Conservation (phyloP, 768 basidiomycete species). For the Pleurotus ostreatus region DNA sequence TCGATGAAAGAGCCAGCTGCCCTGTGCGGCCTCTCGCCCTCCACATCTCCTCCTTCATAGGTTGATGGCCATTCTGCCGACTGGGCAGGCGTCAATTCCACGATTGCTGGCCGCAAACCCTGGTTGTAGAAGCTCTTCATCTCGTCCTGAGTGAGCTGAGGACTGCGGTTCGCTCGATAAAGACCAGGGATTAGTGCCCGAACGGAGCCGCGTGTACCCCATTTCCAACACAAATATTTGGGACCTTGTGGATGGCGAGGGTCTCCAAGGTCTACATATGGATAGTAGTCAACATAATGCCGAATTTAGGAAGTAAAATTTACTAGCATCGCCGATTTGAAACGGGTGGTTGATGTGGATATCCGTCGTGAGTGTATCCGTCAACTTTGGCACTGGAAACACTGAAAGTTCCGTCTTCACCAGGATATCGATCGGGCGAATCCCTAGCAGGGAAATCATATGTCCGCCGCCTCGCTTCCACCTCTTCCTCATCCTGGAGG, state of each 20-base stretch:
- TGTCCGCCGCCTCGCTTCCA: background rate
- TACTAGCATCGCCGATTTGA: slow-evolving; percentile 5
- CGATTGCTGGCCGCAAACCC: slow-evolving; percentile 11
- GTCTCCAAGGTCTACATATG: background rate
- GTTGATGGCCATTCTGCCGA: slow-evolving; percentile 10
- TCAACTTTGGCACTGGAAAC: slow-evolving; percentile 10
- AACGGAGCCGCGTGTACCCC: background rate
- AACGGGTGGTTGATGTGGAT: slow-evolving; percentile 16
- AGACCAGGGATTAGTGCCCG: slow-evolving; percentile 2
- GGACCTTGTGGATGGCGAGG: background rate
- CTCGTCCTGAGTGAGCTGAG: slow-evolving; percentile 1
- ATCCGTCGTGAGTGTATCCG: slow-evolving; percentile 15
- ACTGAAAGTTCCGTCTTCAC: slow-evolving; percentile 8
- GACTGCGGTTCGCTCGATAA: background rate
- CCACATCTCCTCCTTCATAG: slow-evolving; percentile 9
- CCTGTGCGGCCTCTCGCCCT: background rate
- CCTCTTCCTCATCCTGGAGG: background rate
- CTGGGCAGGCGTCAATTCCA: background rate
- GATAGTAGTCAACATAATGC: background rate
- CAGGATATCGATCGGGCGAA: too few species aligned
- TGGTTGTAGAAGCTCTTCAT: slow-evolving; percentile 8
- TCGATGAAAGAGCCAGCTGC: slow-evolving; percentile 1
- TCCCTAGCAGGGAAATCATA: slow-evolving; percentile 18
- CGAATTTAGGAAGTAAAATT: background rate
- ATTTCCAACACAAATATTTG: slow-evolving; percentile 8